A percentile compares a stretch with the other conserved stretches of the same genome.
These are phyloP conservation scores for Paramecium caudatum DNA, from an alignment of 73 alveolate genomes.

Conservation along the genomic window DNA sequence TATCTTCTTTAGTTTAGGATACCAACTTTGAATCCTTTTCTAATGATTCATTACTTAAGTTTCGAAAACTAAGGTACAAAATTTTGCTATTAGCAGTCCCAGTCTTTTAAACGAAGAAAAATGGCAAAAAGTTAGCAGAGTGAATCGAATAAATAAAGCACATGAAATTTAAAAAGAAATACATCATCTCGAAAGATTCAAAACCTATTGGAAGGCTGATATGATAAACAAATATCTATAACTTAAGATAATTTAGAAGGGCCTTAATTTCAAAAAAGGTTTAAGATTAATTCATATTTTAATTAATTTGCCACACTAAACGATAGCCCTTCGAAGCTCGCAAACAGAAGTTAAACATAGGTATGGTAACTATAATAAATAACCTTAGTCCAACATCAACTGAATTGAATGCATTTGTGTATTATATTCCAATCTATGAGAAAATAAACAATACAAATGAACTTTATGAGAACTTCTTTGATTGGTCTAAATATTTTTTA, in stretches of 20 bases:
- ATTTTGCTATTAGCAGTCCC: background rate
- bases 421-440: constrained; percentile 43
- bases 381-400: background rate
- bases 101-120: background rate
- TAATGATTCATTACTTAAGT: background rate
- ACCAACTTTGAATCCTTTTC: constrained; percentile 1
- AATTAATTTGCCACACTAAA: background rate
- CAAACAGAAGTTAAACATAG: constrained; percentile 8
- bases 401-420: background rate
- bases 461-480: background rate
- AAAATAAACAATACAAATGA: background rate
- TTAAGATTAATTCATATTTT: background rate
- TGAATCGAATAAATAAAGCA: background rate
- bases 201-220: constrained; percentile 27
- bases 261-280: background rate
- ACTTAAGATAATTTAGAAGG: background rate
- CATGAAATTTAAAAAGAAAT: constrained; percentile 44
- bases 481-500: constrained; percentile 32
- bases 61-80: constrained; percentile 5
- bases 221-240: background rate
- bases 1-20: constrained; percentile 1
- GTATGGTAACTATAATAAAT: background rate
- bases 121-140: constrained; percentile 14
- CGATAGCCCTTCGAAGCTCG: background rate
- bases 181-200: constrained; percentile 47